Percentiles rank a stretch among this genome's conserved stretches.
These are phyloP conservation scores for Pinguiococcus pyrenoidosus DNA, from an alignment of 108 stramenopile species.

Conservation along the genomic window DNA sequence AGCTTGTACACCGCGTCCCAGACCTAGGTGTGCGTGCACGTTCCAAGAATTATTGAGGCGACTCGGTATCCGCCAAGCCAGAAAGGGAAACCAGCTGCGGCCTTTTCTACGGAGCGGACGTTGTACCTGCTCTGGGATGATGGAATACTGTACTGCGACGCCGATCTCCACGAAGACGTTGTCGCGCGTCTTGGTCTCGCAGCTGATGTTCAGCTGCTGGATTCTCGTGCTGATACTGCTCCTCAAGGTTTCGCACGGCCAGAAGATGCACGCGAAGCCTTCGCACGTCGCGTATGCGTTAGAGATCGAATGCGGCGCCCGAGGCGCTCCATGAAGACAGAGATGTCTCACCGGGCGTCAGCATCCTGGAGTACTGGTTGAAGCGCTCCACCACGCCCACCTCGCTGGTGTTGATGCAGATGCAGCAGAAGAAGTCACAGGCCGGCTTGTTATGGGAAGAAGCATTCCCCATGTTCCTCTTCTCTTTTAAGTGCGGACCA, in stretches of 20 bases:
- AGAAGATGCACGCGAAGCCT: conserved; percentile 46
- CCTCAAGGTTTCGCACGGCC: conserved; percentile 55
- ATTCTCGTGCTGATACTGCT: conserved; percentile 11
- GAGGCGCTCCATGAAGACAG: too few relatives aligned
- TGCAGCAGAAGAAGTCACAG: conserved; percentile 34
- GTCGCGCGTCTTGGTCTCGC: conserved; percentile 67
- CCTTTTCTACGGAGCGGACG: too few relatives aligned
- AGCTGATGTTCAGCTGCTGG: conserved; percentile 41
- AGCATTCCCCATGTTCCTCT: too few relatives aligned
- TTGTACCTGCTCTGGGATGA: too few relatives aligned
- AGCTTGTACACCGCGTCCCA: conserved; percentile 80
- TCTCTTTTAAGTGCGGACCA: too few relatives aligned
- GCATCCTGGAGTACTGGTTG: conserved; percentile 58
- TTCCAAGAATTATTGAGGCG: too few relatives aligned
- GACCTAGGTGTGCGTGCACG: too few relatives aligned
- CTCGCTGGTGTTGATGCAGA: conserved; percentile 65
- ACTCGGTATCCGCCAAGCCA: too few relatives aligned
- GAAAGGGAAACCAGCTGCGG: too few relatives aligned
- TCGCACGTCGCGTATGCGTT: too few relatives aligned
- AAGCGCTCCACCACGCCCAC: conserved; percentile 78
- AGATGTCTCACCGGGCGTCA: conserved; percentile 64
- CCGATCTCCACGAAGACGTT: conserved; percentile 82
- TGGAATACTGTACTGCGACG: conserved; percentile 52
- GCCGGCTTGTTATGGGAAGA: too few relatives aligned
- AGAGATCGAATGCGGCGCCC: too few relatives aligned